Evolutionary conservation across 2,329 filamentous ascomycete species (phyloP).

Genomic region (Domatiomyces catenatus): DNA sequence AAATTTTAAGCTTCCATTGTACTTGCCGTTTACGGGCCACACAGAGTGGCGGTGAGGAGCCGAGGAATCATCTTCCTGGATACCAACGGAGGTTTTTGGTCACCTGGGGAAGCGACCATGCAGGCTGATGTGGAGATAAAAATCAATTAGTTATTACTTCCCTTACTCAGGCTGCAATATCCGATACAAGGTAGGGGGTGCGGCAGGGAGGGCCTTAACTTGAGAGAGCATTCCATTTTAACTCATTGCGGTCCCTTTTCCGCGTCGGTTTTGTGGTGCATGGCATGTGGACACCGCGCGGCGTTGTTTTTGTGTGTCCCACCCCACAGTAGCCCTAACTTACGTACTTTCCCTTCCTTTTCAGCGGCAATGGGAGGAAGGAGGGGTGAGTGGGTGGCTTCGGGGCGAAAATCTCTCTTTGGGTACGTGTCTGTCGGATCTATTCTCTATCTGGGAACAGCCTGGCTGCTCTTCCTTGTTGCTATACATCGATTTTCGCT

Average conservation of each 20-base stretch:
- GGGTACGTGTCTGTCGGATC: background rate
- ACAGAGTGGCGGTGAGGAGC: background rate
- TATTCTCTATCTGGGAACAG: too few species aligned
- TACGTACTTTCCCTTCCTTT: background rate
- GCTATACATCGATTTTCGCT: background rate
- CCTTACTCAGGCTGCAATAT: background rate
- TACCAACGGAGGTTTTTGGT: background rate
- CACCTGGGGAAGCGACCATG: background rate
- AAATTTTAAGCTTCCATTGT: background rate
- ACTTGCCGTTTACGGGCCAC: background rate
- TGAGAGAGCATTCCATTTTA: background rate
- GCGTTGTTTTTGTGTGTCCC: too few species aligned
- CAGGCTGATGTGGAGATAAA: background rate
- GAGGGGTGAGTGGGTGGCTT: too few species aligned
- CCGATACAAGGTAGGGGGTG: background rate
- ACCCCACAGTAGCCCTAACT: background rate
- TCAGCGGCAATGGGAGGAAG: background rate
- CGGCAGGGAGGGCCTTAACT: background rate
- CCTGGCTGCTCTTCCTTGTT: background rate
- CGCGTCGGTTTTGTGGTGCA: background rate
- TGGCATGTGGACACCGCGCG: background rate
- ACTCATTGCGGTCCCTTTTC: background rate
- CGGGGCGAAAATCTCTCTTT: background rate
- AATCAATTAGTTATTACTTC: too few species aligned
- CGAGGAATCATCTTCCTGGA: background rate